These are phyloP conservation scores for Stemphylium beticola DNA, from an alignment of 2,329 filamentous ascomycete species.

Conservation along the genomic window DNA sequence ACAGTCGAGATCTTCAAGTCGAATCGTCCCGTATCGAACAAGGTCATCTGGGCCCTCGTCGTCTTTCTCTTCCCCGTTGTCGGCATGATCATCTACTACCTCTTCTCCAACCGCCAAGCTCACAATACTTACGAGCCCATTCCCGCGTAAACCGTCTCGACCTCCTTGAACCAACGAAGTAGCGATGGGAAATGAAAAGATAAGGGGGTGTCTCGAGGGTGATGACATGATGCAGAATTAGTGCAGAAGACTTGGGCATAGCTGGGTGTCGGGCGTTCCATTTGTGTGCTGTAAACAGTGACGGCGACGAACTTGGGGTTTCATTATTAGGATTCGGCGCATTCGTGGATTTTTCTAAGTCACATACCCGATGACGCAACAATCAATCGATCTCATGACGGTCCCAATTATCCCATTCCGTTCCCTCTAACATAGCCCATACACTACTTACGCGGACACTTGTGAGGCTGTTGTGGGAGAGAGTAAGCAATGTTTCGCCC, in stretches of 20 bases:
- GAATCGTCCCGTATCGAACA: slow-evolving; percentile 63
- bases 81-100: slow-evolving; percentile 67
- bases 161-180: no score
- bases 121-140: slow-evolving; percentile 65
- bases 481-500: no score
- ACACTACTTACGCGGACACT: background rate
- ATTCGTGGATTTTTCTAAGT: background rate
- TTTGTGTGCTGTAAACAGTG: background rate
- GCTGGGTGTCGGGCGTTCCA: background rate
- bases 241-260: background rate
- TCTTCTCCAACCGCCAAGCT: slow-evolving; percentile 67
- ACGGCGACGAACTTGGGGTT: background rate
- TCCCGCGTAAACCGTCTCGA: slow-evolving; percentile 21
- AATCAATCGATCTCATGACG: background rate
- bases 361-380: background rate
- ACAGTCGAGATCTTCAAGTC: slow-evolving; percentile 70
- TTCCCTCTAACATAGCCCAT: background rate
- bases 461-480: no score
- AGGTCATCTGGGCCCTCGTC: slow-evolving; percentile 67
- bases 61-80: slow-evolving; percentile 70
- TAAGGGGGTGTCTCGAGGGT: background rate
- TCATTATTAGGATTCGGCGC: background rate
- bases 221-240: background rate
- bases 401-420: background rate
- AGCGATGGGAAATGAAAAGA: background rate